A percentile compares a stretch with the other conserved stretches of the same genome.
Evolutionary conservation across 768 basidiomycete species (phyloP).

Genomic region (Macrolepiota fuliginosa): DNA sequence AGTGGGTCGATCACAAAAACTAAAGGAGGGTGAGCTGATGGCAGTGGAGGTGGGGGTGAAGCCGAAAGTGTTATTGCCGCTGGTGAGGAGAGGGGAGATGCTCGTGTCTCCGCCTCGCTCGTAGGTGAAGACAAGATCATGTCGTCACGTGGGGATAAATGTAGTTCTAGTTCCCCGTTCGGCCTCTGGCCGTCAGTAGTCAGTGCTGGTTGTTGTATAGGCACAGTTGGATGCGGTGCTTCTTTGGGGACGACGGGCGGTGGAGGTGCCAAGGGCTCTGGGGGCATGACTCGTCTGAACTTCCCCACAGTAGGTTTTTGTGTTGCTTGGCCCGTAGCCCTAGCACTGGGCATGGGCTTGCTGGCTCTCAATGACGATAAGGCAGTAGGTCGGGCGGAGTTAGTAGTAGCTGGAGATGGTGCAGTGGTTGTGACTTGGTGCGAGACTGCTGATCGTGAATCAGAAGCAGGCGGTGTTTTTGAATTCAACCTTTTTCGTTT

Average conservation of each 20-base stretch:
- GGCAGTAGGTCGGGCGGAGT: background rate
- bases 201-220: background rate
- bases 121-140: background rate
- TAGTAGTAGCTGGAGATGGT: background rate
- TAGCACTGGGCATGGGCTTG: background rate
- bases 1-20: constrained; percentile 12
- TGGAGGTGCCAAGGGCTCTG: constrained; percentile 7
- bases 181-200: background rate
- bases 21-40: background rate
- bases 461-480: constrained; percentile 26
- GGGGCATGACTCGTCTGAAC: constrained; percentile 21
- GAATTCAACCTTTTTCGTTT: constrained; percentile 40
- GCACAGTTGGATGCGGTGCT: background rate
- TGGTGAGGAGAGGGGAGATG: background rate
- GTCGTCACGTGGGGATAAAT: background rate
- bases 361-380: background rate
- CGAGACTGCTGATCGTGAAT: constrained; percentile 24
- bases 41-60: background rate
- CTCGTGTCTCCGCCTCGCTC: background rate
- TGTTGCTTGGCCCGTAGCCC: background rate
- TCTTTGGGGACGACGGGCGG: constrained; percentile 9
- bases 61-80: background rate
- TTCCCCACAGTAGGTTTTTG: constrained; percentile 11
- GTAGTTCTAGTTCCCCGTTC: background rate
- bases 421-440: constrained; percentile 26